Evolutionary conservation across 306 rosid genomes (phyloP).

Genomic region (Lathyrus sativus): DNA sequence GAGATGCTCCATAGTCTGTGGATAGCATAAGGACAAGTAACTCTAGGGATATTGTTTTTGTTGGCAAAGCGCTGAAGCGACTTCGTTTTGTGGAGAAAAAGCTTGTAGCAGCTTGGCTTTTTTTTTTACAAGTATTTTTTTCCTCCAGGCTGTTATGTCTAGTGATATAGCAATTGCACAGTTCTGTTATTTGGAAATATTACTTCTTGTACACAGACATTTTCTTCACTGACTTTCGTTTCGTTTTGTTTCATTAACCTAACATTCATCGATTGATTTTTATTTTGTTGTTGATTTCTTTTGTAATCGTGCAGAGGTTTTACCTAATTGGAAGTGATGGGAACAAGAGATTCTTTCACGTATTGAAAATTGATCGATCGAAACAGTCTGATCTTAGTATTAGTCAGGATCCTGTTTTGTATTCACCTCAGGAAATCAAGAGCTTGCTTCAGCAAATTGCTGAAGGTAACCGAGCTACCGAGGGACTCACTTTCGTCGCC

Average conservation of each 20-base stretch:
- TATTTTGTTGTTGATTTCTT: not conserved
- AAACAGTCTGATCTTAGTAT: constrained; percentile 80
- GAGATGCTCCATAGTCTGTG: too few relatives aligned
- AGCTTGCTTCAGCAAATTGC: constrained; percentile 77
- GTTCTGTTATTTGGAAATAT: constrained; percentile 80
- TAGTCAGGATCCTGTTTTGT: constrained; percentile 84
- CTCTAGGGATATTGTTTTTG: too few relatives aligned
- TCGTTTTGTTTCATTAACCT: too few relatives aligned
- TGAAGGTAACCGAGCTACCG: constrained; percentile 87
- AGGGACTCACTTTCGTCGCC: constrained; percentile 69
- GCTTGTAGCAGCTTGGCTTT: too few relatives aligned
- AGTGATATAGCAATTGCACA: constrained; percentile 98
- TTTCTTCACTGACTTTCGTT: not conserved
- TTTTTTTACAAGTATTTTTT: constrained; percentile 20
- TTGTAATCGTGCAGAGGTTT: constrained; percentile 51
- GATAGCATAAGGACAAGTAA: too few relatives aligned
- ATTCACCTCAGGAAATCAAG: constrained; percentile 81
- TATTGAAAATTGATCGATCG: constrained; percentile 91
- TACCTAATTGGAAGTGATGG: constrained; percentile 89
- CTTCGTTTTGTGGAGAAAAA: too few relatives aligned
- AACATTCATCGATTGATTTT: not conserved
- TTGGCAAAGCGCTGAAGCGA: too few relatives aligned
- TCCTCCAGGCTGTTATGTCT: constrained; percentile 91
- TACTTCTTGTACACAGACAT: constrained; percentile 97
- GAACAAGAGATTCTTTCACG: constrained; percentile 69